Percentiles rank a stretch among this genome's conserved stretches.
phyloP scores from a whole-genome alignment of 2,329 filamentous ascomycete genomes.

The Cordyceps pruinosa region DNA sequence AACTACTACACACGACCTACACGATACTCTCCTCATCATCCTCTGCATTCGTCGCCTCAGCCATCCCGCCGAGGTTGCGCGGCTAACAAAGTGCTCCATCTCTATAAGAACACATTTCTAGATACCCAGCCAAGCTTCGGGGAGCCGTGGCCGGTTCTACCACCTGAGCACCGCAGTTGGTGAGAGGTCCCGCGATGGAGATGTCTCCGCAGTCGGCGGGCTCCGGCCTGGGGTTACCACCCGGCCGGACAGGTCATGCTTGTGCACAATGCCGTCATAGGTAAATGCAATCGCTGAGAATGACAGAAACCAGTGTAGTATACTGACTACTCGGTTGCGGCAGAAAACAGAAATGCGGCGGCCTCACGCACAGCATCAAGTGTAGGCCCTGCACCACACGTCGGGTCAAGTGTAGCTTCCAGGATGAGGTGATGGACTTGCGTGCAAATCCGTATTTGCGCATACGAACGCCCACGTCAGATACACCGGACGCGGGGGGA shows the following conservation, averaged over 20 bases:
- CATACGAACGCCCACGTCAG: background rate
- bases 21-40: too few relatives aligned
- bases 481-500: background rate
- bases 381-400: background rate
- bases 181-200: background rate
- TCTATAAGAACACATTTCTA: too few relatives aligned
- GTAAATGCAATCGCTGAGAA: background rate
- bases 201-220: background rate
- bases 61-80: too few relatives aligned
- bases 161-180: background rate
- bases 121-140: background rate
- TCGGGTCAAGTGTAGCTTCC: background rate
- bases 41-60: too few relatives aligned
- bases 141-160: background rate
- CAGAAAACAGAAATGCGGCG: conserved; percentile 1
- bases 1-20: too few relatives aligned
- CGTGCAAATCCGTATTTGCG: background rate
- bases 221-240: background rate
- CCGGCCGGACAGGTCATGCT: background rate
- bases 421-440: conserved; percentile 1
- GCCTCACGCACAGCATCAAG: background rate
- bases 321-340: too few relatives aligned
- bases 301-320: too few relatives aligned
- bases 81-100: too few relatives aligned
- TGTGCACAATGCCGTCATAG: background rate